Evolutionary conservation across 2,329 filamentous ascomycete genomes (phyloP).

Genomic region (Microascus cirrosus): DNA sequence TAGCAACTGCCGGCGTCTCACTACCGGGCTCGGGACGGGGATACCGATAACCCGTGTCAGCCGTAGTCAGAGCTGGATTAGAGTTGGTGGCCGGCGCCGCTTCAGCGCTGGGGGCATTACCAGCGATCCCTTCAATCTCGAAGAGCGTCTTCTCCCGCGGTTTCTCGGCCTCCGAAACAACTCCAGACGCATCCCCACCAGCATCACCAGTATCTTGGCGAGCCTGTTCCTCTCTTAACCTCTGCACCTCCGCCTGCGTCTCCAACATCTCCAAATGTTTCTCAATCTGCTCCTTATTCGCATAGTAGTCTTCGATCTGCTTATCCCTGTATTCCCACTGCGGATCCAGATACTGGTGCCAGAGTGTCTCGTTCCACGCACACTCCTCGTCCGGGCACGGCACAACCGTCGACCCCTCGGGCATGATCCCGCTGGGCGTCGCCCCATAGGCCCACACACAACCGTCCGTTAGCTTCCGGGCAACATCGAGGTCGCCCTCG

Average conservation of each 20-base stretch:
- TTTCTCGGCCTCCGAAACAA: slow-evolving; percentile 4
- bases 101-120: no score
- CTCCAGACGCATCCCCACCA: not conserved
- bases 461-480: slow-evolving; percentile 52
- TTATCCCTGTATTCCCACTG: slow-evolving; percentile 27
- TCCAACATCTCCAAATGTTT: slow-evolving; percentile 18
- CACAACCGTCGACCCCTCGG: slow-evolving; percentile 33
- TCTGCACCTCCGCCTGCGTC: slow-evolving; percentile 12
- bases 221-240: slow-evolving; percentile 8
- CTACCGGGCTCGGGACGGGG: not conserved
- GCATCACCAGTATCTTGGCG: not conserved
- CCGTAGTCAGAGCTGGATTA: slow-evolving; percentile 6
- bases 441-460: slow-evolving; percentile 60
- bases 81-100: no score
- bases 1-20: not conserved
- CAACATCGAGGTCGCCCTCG: slow-evolving; percentile 50
- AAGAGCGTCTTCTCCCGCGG: not conserved
- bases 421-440: slow-evolving; percentile 53
- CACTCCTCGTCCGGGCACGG: slow-evolving; percentile 39
- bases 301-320: slow-evolving; percentile 31
- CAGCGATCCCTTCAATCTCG: not conserved
- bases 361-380: slow-evolving; percentile 37
- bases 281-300: slow-evolving; percentile 31
- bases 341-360: slow-evolving; percentile 37
- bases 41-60: slow-evolving; percentile 8